Base-by-base conservation (phyloP, 176 grass and related monocot genomes). In the Juncus inflexus region DNA sequence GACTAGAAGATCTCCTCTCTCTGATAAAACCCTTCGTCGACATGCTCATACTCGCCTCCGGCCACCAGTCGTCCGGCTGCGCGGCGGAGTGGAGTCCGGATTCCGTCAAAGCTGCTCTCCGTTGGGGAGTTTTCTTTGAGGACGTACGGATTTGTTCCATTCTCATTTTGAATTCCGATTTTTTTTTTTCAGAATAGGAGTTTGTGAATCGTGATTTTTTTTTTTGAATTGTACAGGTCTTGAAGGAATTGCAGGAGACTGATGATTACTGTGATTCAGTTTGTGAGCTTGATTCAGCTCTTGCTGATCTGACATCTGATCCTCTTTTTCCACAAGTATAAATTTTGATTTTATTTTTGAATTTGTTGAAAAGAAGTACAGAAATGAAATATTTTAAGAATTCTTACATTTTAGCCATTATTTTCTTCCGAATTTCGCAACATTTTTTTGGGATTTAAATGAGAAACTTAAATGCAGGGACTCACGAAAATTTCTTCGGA, bases 51-150 rank as follows among this genome's bases (percentile, higher is more conserved):
- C 87, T 96, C 42, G 73, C 91, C 65, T 83, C 84, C 4, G 91
- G 91, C 6, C 73, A 79, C 69, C 73, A 79, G 13, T 79, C 87
- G 9, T 91, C 82, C 4, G 91, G 82, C 4, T 37, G 37, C 40
- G 2, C 74, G 11, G 82, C 77, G 6, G 47, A 9, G 42, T 96
- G 87, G 91, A 75, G 79, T 42, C 45, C 68, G 51, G 65, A 40
- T 3, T 81, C 78, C 42, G 66, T 96, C 58, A 75, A 64, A 62
- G 76, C 66, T 19, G 73, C 77, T 38, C 50, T 88, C 40, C 79
- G 67, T 13, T 96, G 91, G 87, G 82, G 70, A 3, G 57, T 88
- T 57, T 88, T 90, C 84, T 91, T 96, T 80, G 79, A 96, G 75
- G 81, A 88, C 40, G 87, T 86, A 63, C 16, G 62, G 12, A 63